Evolutionary conservation across 106 monocot species (phyloP).

Genomic region (Vanilla planifolia): DNA sequence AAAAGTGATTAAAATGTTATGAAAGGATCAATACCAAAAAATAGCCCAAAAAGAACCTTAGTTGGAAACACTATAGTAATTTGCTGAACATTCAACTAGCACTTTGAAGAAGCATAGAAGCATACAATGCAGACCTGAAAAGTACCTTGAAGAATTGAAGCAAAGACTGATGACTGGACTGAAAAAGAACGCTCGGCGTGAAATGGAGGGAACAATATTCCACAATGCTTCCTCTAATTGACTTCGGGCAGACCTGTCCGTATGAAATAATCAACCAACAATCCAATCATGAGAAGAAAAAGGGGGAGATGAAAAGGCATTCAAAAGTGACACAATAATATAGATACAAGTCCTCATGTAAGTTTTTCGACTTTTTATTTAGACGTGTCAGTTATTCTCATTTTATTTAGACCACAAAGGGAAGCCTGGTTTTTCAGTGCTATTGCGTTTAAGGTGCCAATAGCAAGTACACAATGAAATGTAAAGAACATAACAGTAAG

Average conservation of each 20-base stretch:
- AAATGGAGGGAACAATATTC: slow-evolving; percentile 20
- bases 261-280: slow-evolving; percentile 8
- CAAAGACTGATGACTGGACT: slow-evolving; percentile 30
- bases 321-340: not conserved
- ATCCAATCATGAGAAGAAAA: not conserved
- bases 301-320: not conserved
- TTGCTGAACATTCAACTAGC: not conserved
- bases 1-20: not conserved
- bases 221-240: slow-evolving; percentile 16
- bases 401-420: too few relatives aligned
- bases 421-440: too few relatives aligned
- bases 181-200: slow-evolving; percentile 47
- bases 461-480: too few relatives aligned
- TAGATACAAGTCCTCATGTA: too few relatives aligned
- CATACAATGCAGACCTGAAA: slow-evolving; percentile 65
- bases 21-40: not conserved
- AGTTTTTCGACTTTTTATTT: too few relatives aligned
- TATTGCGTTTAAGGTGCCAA: too few relatives aligned
- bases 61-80: not conserved
- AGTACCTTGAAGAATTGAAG: slow-evolving; percentile 70
- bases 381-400: too few relatives aligned
- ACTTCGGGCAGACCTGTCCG: slow-evolving; percentile 18
- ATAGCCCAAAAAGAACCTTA: slow-evolving; percentile 1
- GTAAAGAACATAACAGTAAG: too few relatives aligned
- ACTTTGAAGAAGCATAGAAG: not conserved